Evolutionary conservation across 2,329 filamentous ascomycete species (phyloP), one percentile per base, ranked within the genome.

Genomic region (Lecanicillium sp.): DNA sequence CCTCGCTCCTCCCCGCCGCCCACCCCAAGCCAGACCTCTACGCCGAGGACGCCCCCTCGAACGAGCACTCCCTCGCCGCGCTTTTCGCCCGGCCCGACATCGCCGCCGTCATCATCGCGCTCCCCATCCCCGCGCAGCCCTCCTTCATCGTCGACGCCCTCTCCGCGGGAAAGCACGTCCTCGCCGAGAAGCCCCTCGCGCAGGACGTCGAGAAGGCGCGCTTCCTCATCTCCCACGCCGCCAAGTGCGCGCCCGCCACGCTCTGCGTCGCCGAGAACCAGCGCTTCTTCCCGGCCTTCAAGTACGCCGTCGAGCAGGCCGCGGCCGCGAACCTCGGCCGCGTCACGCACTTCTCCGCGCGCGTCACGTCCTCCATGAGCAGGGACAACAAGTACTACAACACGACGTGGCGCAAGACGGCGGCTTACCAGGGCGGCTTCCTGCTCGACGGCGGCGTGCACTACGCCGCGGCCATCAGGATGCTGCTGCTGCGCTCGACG

Each of bases 381-480:
- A 40, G 54, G 48, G 57, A 59, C 45, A 60, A 70, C 57, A 71
- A 72, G 60, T 79, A 73, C 59, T 73, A 70, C 54, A 67, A 72
- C 40, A 79, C 76, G 3, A 54, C 67, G 21, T 79, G 86, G 87
- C 79, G 87, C 47, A 84, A 83, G 62, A 74, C 68, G 48, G 86
- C 86, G 1, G 71, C 77, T 44, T 78, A 87, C 60, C 85, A 89
- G 64, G 87, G 86, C 47, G 86, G 87, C 0, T 90, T 89, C 60
- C 62, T 90, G 47, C 76, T 90, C 2, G 86, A 90, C 58, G 84
- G 79, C 12, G 86, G 87, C 36, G 84, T 90, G 21, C 87, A 90
- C 63, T 83, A 79, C 51, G 70, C 82, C 6, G 86, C 86, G 7
- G 81, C 67, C 0, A 72, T 83, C 42, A 71, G 86, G 14, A 62